phyloP scores from a whole-genome alignment of 805 yeast genomes.

The Candida ortonii region DNA sequence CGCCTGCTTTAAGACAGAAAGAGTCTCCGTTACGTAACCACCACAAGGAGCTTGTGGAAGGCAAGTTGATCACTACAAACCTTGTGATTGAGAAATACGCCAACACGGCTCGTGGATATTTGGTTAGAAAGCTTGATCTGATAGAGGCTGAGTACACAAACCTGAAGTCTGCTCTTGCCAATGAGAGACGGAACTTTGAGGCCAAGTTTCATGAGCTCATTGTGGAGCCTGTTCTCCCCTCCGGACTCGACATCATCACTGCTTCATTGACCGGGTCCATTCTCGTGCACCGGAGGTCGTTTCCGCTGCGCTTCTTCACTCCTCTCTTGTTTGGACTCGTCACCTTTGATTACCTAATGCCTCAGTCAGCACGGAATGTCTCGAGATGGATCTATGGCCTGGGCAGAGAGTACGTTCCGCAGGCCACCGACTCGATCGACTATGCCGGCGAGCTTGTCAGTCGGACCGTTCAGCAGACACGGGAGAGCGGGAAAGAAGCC shows the following conservation, averaged over 20 bases:
- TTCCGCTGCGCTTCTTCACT: constrained; percentile 48
- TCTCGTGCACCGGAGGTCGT: constrained; percentile 42
- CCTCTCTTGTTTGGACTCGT: constrained; percentile 51
- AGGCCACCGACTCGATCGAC: constrained; percentile 28
- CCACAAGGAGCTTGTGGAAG: constrained; percentile 42
- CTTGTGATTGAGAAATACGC: constrained; percentile 45
- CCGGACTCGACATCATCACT: constrained; percentile 52
- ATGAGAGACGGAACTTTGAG: constrained; percentile 38
- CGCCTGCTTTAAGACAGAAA: constrained; percentile 35
- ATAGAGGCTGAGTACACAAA: constrained; percentile 44
- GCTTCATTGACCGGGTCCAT: constrained; percentile 57
- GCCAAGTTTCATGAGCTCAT: constrained; percentile 36
- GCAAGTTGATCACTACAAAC: constrained; percentile 52
- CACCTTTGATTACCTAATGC: constrained; percentile 47
- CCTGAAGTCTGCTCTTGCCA: constrained; percentile 43
- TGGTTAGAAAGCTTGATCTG: constrained; percentile 38
- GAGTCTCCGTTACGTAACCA: constrained; percentile 34
- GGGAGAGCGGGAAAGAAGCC: constrained; percentile 3
- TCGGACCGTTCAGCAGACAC: constrained; percentile 3
- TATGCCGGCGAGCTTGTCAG: constrained; percentile 5
- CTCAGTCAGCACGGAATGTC: constrained; percentile 42
- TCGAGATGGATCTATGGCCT: constrained; percentile 24
- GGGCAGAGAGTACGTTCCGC: constrained; percentile 39
- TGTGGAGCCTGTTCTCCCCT: constrained; percentile 56
- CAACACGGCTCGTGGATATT: constrained; percentile 37